A percentile compares a stretch with the other conserved stretches of the same genome.
These are phyloP conservation scores for Trichoderma sp. DNA, from an alignment of 2,329 filamentous ascomycete species.

Conservation along the genomic window DNA sequence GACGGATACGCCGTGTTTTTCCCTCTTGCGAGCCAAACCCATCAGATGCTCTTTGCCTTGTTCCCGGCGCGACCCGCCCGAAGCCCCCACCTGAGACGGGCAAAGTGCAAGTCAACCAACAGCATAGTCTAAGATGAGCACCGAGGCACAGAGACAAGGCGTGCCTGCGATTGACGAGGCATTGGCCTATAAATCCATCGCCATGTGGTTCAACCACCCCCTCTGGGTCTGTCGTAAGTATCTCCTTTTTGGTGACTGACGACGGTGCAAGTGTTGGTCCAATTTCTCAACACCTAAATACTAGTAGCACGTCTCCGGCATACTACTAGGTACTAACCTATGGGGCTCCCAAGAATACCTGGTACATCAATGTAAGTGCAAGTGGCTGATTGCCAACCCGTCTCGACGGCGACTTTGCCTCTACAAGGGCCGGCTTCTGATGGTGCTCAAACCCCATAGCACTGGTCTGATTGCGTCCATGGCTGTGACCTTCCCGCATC, in stretches of 20 bases:
- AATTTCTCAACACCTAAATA: neutral
- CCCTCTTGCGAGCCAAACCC: neutral
- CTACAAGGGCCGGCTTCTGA: neutral
- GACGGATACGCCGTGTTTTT: neutral
- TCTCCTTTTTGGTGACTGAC: neutral
- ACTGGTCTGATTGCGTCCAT: neutral
- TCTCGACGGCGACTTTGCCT: neutral
- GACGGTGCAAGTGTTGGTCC: neutral
- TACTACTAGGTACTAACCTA: neutral
- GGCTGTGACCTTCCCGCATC: neutral
- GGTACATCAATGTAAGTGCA: too few species aligned
- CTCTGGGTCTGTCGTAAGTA: neutral
- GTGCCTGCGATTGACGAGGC: neutral
- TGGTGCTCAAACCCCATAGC: neutral
- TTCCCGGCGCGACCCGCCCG: slow-evolving; percentile 12
- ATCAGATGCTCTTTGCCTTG: slow-evolving; percentile 6
- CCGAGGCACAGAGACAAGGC: neutral
- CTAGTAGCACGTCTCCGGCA: neutral
- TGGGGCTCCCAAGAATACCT: neutral
- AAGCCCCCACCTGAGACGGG: neutral
- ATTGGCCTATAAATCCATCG: neutral
- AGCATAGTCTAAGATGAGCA: neutral
- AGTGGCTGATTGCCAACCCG: neutral
- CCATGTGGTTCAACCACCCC: neutral
- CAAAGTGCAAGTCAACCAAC: neutral